Percentiles rank a stretch among this genome's conserved stretches.
These are phyloP conservation scores for Colletotrichum lini DNA, from an alignment of 2,329 filamentous ascomycete genomes.

Conservation along the genomic window DNA sequence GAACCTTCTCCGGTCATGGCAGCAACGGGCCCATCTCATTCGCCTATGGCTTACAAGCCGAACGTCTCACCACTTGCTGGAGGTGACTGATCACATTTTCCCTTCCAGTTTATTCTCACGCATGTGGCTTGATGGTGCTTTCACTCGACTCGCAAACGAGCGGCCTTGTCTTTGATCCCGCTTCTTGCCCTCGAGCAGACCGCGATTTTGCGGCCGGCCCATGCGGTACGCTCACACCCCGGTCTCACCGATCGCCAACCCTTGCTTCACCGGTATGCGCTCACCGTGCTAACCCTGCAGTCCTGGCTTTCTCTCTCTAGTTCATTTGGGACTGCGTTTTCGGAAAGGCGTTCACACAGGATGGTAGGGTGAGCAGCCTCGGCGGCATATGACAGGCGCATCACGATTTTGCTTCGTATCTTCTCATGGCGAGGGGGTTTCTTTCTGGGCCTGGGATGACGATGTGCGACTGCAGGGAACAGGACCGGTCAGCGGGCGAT, in stretches of 20 bases:
- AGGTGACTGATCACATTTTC: conserved; percentile 14
- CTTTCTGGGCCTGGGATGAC: conserved; percentile 10
- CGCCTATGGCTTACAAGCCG: conserved; percentile 5
- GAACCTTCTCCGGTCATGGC: background rate
- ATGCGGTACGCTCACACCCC: conserved; percentile 23
- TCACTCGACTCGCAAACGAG: background rate
- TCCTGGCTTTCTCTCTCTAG: background rate
- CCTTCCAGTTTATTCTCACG: background rate
- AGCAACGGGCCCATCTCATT: conserved; percentile 8
- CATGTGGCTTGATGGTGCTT: background rate
- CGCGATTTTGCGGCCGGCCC: conserved; percentile 16
- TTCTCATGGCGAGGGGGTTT: background rate
- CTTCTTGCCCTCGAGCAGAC: conserved; percentile 1
- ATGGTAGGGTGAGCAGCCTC: background rate
- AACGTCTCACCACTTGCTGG: conserved; percentile 3
- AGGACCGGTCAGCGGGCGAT: conserved; percentile 10
- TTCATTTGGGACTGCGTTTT: background rate
- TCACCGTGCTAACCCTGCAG: conserved; percentile 24
- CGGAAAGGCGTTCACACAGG: background rate
- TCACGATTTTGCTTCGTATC: background rate
- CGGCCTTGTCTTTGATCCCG: background rate
- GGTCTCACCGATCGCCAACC: conserved; percentile 37
- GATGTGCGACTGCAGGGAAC: conserved; percentile 14
- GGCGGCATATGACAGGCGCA: conserved; percentile 8
- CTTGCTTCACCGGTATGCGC: conserved; percentile 32